phyloP scores from a whole-genome alignment of 345 rosid genomes.

The Populus pruinosa region DNA sequence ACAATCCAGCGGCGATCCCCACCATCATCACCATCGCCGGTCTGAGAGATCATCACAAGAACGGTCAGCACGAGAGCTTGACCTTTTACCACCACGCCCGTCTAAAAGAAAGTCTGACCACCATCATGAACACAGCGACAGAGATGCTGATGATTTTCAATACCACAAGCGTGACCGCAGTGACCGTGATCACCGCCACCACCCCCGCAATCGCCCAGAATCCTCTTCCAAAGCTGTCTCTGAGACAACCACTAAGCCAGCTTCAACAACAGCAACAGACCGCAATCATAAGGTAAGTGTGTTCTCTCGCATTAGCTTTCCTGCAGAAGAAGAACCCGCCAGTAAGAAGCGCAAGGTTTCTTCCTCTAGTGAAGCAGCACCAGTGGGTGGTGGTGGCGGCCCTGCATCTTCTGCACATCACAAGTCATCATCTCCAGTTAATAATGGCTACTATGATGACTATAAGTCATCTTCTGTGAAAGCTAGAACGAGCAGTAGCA shows the following conservation, averaged over 20 bases:
- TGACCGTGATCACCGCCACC: conserved; percentile 19
- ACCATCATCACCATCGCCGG: conserved; percentile 42
- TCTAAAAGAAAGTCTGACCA: conserved; percentile 63
- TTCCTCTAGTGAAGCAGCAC: conserved; percentile 32
- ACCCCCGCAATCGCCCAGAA: conserved; percentile 42
- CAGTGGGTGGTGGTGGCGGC: neutral
- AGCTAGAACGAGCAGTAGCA: conserved; percentile 33
- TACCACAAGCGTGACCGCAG: conserved; percentile 31
- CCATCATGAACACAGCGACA: conserved; percentile 28
- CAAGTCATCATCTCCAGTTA: conserved; percentile 32
- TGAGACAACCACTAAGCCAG: conserved; percentile 29
- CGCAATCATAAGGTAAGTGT: conserved; percentile 63
- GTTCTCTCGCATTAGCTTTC: conserved; percentile 91
- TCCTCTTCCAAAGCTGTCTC: conserved; percentile 33
- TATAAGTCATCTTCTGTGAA: conserved; percentile 33
- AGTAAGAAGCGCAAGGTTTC: conserved; percentile 55
- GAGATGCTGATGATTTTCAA: conserved; percentile 30
- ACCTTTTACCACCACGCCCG: conserved; percentile 45
- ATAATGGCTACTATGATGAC: conserved; percentile 46
- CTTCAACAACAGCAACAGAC: conserved; percentile 31
- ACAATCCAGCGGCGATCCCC: conserved; percentile 28
- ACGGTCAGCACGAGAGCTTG: conserved; percentile 37
- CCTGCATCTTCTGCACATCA: conserved; percentile 28
- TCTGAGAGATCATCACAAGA: conserved; percentile 51
- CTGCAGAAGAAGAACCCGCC: conserved; percentile 62